Base-by-base conservation (phyloP, 129 eudicot genomes). In the Kitagawia praeruptora region DNA sequence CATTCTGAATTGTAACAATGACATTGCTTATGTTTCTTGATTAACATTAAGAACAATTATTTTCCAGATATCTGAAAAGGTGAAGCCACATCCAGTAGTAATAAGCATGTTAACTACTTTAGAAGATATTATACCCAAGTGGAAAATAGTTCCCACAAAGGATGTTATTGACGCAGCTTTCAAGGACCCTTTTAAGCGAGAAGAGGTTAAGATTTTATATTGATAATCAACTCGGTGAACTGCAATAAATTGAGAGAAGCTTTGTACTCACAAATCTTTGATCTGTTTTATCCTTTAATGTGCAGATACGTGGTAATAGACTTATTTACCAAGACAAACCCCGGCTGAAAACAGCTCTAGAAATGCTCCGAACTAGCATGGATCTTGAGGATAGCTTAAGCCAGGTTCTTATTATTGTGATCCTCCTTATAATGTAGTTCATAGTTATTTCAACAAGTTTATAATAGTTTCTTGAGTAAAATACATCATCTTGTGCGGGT, bases 351-450 rank as follows among this genome's bases (percentile, higher is more conserved):
- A 96, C 99, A 34, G 98, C 99, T 66, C 88, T 96, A 74, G 99
- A 96, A 84, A 92, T 96, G 99, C 93, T 96, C 75, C 84, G 99
- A 79, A 88, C 99, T 48, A 96, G 99, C 95, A 92, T 92, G 90
- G 81, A 79, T 81, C 99, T 96, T 23, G 99, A 96, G 75, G 89
- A 87, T 70, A 90, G 89, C 88, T 89, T 96, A 85, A 81, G 77
- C 76, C 86, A 92, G 99, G 99, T 96, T 40, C 41, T 31, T 8
- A 31, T 13, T 31, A 12, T 4, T n/a, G 6, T n/a, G 34, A n/a
- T 67, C 41, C 73, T 27, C 19, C 19, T 16, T 5, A 4, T 66
- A 12, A 10, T 66, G 41, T 66, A 34, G 41, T 31, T 66, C 21
- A 28, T 13, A 66, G 72, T 28, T 14, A 15, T 28, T 12, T 31